Conservation (phyloP, 331 rosid species). For the Erythrophleum ivorense region DNA sequence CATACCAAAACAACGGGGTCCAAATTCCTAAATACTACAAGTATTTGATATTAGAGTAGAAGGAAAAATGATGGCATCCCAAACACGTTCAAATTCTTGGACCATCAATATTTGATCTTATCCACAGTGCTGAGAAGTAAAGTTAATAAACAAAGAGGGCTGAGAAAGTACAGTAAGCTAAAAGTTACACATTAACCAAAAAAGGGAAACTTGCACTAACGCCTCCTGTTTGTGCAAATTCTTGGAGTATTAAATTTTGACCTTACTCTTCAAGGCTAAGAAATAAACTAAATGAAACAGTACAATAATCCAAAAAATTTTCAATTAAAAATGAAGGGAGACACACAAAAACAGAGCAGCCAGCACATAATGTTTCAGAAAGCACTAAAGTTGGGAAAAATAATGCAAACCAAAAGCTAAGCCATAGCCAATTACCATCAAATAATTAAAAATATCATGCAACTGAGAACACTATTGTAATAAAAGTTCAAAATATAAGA, state of each 20-base stretch:
- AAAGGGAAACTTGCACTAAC: neutral
- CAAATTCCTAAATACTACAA: too few species aligned
- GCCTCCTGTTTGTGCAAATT: neutral
- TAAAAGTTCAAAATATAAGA: slow-evolving; percentile 9
- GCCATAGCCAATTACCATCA: slow-evolving; percentile 15
- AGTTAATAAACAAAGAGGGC: neutral
- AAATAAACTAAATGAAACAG: neutral
- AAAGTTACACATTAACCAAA: neutral
- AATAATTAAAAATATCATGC: slow-evolving; percentile 13
- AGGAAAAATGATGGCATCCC: neutral
- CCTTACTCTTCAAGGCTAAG: neutral
- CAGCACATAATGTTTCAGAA: slow-evolving; percentile 9
- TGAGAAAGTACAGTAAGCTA: neutral
- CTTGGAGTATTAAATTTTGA: neutral
- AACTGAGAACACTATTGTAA: slow-evolving; percentile 11
- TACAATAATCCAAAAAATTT: neutral
- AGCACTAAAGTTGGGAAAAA: neutral
- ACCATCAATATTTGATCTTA: neutral
- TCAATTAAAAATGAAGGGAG: neutral
- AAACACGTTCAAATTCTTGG: neutral
- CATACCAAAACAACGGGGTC: too few species aligned
- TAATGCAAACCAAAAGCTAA: slow-evolving; percentile 12
- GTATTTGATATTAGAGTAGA: too few species aligned
- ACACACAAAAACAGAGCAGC: neutral
- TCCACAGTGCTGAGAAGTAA: neutral